Percentiles rank a stretch among this genome's conserved stretches.
Evolutionary conservation across 805 yeast genomes (phyloP).

Genomic region (Candida krabiensis): DNA sequence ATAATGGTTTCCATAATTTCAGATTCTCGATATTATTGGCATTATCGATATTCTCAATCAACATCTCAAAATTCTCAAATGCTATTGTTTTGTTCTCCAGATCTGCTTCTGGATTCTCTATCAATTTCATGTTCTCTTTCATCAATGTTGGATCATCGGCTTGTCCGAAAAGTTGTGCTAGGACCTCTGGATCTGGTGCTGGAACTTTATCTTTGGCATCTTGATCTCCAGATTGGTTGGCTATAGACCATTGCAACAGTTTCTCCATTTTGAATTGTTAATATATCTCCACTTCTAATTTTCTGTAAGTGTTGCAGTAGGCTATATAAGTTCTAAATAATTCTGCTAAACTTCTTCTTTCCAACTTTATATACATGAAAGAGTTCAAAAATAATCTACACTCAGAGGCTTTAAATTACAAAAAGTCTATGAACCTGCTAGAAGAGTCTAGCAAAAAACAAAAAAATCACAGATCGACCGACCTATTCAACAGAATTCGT

Average conservation of each 20-base stretch:
- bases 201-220: constrained; percentile 65
- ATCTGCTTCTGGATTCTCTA: constrained; percentile 56
- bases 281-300: not conserved
- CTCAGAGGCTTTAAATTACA: no score
- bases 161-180: constrained; percentile 75
- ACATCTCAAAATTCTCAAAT: constrained; percentile 88
- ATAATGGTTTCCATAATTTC: constrained; percentile 74
- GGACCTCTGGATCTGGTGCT: constrained; percentile 72
- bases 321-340: not conserved
- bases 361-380: no score
- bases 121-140: constrained; percentile 70
- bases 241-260: constrained; percentile 87
- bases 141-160: constrained; percentile 87
- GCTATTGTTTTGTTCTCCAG: constrained; percentile 70
- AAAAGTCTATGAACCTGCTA: no score
- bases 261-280: constrained; percentile 70
- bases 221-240: constrained; percentile 70
- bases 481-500: no score
- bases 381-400: no score
- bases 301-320: not conserved
- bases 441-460: constrained; percentile 7
- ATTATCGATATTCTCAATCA: constrained; percentile 89
- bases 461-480: no score
- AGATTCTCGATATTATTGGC: constrained; percentile 88
- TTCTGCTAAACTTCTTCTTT: not conserved